Conservation (phyloP, 2,329 filamentous ascomycete genomes). For the Diplodia mutila region DNA sequence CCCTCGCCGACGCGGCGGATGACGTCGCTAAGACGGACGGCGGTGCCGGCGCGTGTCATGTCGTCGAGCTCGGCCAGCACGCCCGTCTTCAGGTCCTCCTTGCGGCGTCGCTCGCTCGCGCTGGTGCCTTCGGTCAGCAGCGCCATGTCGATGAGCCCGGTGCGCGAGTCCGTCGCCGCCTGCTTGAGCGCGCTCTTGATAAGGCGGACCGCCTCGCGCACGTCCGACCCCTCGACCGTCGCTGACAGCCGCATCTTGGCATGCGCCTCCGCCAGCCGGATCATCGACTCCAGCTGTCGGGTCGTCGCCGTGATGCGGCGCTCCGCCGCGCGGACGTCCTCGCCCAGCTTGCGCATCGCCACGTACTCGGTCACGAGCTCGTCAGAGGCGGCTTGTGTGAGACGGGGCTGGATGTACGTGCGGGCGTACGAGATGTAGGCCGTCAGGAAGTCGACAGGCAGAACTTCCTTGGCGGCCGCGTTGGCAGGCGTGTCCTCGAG, state of each 20-base stretch:
- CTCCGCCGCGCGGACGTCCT: conserved; percentile 73
- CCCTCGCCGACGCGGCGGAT: conserved; percentile 69
- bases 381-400: conserved; percentile 78
- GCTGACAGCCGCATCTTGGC: conserved; percentile 91
- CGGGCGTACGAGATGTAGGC: conserved; percentile 97
- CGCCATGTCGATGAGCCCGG: conserved; percentile 94
- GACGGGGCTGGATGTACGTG: conserved; percentile 77
- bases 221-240: conserved; percentile 78
- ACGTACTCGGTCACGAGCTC: conserved; percentile 88
- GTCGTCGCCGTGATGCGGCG: conserved; percentile 98
- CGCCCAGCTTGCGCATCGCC: conserved; percentile 88
- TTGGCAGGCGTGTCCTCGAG: conserved; percentile 92
- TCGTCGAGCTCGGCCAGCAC: conserved; percentile 79
- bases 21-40: conserved; percentile 79
- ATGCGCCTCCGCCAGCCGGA: conserved; percentile 92
- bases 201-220: conserved; percentile 85
- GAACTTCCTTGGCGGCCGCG: conserved; percentile 74
- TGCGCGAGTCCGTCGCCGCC: conserved; percentile 89
- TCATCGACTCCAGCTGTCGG: conserved; percentile 96
- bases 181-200: conserved; percentile 96
- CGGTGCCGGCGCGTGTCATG: conserved; percentile 63
- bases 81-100: conserved; percentile 81
- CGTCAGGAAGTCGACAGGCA: conserved; percentile 90
- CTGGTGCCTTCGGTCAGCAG: conserved; percentile 93
- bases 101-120: conserved; percentile 79